Conservation (phyloP, 371 early-diverging fungal genomes). For the Ordospora colligata region DNA sequence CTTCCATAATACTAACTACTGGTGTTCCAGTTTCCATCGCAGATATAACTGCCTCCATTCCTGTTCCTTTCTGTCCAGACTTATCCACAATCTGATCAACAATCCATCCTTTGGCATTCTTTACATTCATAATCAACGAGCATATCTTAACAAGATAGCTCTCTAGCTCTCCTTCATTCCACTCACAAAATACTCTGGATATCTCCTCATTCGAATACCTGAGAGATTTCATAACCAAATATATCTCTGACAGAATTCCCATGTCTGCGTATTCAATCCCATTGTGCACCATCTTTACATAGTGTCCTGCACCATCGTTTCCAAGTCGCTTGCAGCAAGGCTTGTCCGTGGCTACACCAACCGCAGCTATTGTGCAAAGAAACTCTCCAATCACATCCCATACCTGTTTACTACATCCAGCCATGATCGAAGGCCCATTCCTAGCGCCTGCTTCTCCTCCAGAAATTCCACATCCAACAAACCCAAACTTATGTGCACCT, state of each 20-base stretch:
- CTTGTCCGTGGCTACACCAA: slow-evolving; percentile 67
- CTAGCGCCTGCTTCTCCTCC: slow-evolving; percentile 99
- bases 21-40: slow-evolving; percentile 82
- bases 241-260: slow-evolving; percentile 92
- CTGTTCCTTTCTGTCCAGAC: slow-evolving; percentile 94
- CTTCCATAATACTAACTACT: slow-evolving; percentile 86
- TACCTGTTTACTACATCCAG: slow-evolving; percentile 80
- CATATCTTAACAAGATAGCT: slow-evolving; percentile 92
- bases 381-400: slow-evolving; percentile 73
- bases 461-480: slow-evolving; percentile 92
- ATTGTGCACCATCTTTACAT: slow-evolving; percentile 99
- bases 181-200: slow-evolving; percentile 72
- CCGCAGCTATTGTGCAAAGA: slow-evolving; percentile 84
- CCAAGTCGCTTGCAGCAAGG: slow-evolving; percentile 99
- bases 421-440: slow-evolving; percentile 92
- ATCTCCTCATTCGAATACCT: slow-evolving; percentile 73
- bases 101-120: slow-evolving; percentile 70
- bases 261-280: slow-evolving; percentile 99
- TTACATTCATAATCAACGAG: slow-evolving; percentile 75
- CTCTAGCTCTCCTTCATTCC: slow-evolving; percentile 80
- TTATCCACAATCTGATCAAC: slow-evolving; percentile 86
- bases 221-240: slow-evolving; percentile 75
- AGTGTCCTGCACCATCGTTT: slow-evolving; percentile 90
- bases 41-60: slow-evolving; percentile 89
- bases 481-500: slow-evolving; percentile 63